Evolutionary conservation across 2,329 filamentous ascomycete species (phyloP), one percentile per base, ranked within the genome.

Genomic region (Verticillium albo-atrum): DNA sequence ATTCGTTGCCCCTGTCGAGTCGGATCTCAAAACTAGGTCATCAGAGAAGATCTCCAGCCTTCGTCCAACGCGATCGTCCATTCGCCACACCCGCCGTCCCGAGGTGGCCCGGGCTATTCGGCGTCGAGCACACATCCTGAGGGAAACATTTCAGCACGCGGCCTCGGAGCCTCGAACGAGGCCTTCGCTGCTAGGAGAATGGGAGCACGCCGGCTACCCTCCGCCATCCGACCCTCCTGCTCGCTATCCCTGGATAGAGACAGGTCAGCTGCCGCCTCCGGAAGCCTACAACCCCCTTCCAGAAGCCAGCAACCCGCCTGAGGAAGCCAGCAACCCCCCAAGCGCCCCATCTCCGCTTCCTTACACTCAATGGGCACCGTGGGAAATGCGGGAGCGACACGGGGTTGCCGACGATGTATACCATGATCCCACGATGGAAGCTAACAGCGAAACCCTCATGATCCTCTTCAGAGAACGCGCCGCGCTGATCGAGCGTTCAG

Each of bases 1-100:
- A 32, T 82, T 79, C 63, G 67, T 79, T 57, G 76, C 78, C 37
- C 77, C 77, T 34, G 73, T 78, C 63, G 75, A 79, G 64, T 78
- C 78, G 54, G 77, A 79, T 61, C 58, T 78, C 52, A 65, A 71
- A 15, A 64, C 69, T 54, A 78, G 77, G 63, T 57, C 72, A 34
- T 62, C 71, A 27, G 64, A 71, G 61, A 62, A 63, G 50, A 61
- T 66, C 12, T 34, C 62, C 27, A 63, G 66, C 47, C 61, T 67
- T 4, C 62, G 67, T 34, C 64, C 65, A 42, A 64, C 70, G 52
- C 77, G 77, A 55, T 74, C 77, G 12, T 67, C 72, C n/a, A 79
- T 79, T 42, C 73, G 77, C 55, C 77, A 75, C 58, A 56, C 64
- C 25, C 68, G 65, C 58, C 75, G 73, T 15, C 56, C 64, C 23